Evolutionary conservation across 2,329 filamentous ascomycete genomes (phyloP).

Genomic region (Trichothecium roseum): DNA sequence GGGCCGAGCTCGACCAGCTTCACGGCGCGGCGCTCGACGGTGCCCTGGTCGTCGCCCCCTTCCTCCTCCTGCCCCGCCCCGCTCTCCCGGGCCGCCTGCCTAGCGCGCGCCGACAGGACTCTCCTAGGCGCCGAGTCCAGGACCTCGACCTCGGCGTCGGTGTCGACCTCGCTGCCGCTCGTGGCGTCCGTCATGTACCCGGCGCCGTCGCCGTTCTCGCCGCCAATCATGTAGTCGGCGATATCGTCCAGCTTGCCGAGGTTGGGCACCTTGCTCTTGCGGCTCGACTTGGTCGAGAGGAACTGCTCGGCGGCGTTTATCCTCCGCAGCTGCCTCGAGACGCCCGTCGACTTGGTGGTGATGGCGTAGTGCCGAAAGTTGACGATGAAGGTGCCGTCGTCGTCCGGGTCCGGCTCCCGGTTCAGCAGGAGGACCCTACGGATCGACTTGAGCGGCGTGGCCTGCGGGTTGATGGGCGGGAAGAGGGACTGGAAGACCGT

Average conservation of each 20-base stretch:
- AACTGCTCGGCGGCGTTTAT: slow-evolving; percentile 80
- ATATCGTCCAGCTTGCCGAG: slow-evolving; percentile 87
- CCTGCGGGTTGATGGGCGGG: slow-evolving; percentile 87
- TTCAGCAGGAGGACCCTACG: slow-evolving; percentile 84
- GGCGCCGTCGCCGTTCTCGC: slow-evolving; percentile 55
- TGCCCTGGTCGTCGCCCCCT: slow-evolving; percentile 8
- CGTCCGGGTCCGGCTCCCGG: slow-evolving; percentile 57
- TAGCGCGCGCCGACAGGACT: slow-evolving; percentile 44
- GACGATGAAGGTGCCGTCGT: slow-evolving; percentile 65
- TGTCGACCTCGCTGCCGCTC: slow-evolving; percentile 86
- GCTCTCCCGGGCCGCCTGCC: slow-evolving; percentile 26
- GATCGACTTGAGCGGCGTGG: slow-evolving; percentile 84
- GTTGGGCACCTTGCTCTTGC: slow-evolving; percentile 69
- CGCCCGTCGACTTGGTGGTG: slow-evolving; percentile 73
- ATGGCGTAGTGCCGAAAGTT: slow-evolving; percentile 94
- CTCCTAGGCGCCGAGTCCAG: slow-evolving; percentile 53
- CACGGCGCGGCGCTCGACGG: slow-evolving; percentile 75
- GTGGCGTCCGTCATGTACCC: slow-evolving; percentile 81
- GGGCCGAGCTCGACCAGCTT: slow-evolving; percentile 90
- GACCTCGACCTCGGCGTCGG: slow-evolving; percentile 91
- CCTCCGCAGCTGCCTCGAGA: slow-evolving; percentile 74
- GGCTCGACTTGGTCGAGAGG: slow-evolving; percentile 46
- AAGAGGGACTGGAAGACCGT: slow-evolving; percentile 95
- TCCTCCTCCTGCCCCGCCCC: slow-evolving; percentile 37
- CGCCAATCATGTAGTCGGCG: slow-evolving; percentile 85